A percentile compares a stretch with the other conserved stretches of the same genome.
phyloP scores from a whole-genome alignment of 345 rosid genomes.

The Mercurialis annua region DNA sequence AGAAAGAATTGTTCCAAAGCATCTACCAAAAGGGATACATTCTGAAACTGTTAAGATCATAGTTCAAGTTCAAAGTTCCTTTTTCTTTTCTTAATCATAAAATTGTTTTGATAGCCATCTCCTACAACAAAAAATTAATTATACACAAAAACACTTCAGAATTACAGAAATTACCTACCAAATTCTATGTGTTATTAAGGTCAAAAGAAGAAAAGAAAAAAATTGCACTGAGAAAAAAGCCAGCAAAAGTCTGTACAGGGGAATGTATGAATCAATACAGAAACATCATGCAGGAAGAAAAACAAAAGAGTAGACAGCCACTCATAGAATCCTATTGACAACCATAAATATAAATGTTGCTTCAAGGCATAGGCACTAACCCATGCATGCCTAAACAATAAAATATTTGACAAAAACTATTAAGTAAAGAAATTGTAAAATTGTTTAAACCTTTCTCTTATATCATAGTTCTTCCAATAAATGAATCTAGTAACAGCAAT shows the following conservation, averaged over 20 bases:
- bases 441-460: not conserved
- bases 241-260: not conserved
- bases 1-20: not conserved
- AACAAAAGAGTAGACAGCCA: not conserved
- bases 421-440: not conserved
- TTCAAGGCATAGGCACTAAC: not conserved
- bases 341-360: not conserved
- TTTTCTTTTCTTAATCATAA: not conserved
- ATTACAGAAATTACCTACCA: too few relatives aligned
- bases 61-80: not conserved
- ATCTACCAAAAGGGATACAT: not conserved
- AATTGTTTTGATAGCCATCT: not conserved
- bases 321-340: not conserved
- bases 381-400: not conserved
- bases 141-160: not conserved
- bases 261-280: not conserved
- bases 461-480: not conserved
- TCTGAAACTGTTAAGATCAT: not conserved
- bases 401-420: not conserved
- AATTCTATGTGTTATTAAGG: not conserved
- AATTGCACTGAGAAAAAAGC: not conserved
- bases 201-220: not conserved
- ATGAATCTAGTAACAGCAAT: not conserved
- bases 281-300: not conserved
- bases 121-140: not conserved